Percentiles rank a stretch among this genome's conserved stretches.
phyloP scores from a whole-genome alignment of 2,329 filamentous ascomycete genomes.

The Macrophomina pseudophaseolina region DNA sequence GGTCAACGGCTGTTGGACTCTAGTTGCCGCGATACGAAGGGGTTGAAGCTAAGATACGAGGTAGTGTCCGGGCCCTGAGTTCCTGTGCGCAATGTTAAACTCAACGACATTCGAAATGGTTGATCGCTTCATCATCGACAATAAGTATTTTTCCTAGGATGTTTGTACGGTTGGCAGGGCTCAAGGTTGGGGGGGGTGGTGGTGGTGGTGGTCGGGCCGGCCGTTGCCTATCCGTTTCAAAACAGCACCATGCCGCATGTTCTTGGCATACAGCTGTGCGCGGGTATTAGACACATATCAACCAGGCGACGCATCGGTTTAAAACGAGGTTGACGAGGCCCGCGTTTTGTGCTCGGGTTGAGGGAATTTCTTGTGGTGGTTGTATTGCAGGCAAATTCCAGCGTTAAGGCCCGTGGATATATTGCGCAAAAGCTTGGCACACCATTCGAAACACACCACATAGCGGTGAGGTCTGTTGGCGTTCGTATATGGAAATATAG shows the following conservation, averaged over 20 bases:
- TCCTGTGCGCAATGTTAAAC: constrained; percentile 6
- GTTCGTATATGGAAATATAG: background rate
- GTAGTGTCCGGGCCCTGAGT: background rate
- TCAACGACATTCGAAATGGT: background rate
- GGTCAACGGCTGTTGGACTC: constrained; percentile 1
- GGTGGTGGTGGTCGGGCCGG: no score
- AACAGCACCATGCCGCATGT: background rate
- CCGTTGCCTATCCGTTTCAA: background rate
- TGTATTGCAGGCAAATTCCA: constrained; percentile 1
- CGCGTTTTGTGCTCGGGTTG: background rate
- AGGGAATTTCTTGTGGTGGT: background rate
- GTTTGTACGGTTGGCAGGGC: background rate
- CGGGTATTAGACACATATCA: background rate
- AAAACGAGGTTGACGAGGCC: background rate
- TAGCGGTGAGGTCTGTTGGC: constrained; percentile 7
- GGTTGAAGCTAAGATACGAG: constrained; percentile 14
- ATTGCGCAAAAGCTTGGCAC: constrained; percentile 14
- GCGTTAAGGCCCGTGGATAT: constrained; percentile 12
- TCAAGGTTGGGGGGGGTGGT: background rate
- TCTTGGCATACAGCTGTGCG: background rate
- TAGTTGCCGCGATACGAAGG: constrained; percentile 19
- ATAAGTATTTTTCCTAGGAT: background rate
- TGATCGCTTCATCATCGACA: background rate
- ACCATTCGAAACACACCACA: constrained; percentile 4
- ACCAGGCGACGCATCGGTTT: background rate